Conservation (phyloP, 2,329 filamentous ascomycete genomes). For the Acephala macrosclerotiorum region DNA sequence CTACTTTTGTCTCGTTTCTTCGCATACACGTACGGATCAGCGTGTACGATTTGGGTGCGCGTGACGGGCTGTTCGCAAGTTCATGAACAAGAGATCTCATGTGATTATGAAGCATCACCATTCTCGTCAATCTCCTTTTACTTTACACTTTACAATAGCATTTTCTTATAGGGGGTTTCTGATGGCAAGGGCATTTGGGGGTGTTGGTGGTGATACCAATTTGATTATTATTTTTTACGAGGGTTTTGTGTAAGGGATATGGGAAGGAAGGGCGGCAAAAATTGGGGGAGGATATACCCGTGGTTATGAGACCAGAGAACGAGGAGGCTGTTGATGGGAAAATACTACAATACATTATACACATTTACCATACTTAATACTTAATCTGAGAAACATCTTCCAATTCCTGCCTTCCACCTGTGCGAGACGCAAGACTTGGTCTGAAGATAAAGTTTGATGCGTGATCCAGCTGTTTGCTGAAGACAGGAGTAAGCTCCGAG, state of each 20-base stretch:
- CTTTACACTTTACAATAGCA: not conserved
- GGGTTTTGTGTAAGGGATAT: too few relatives aligned
- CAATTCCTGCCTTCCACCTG: not conserved
- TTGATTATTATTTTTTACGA: slow-evolving; percentile 3
- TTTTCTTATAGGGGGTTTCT: slow-evolving; percentile 6
- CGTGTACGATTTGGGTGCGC: slow-evolving; percentile 6
- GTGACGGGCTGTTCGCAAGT: not conserved
- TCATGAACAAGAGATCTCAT: not conserved
- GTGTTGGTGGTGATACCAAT: slow-evolving; percentile 14
- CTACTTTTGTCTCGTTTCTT: not conserved
- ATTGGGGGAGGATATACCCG: slow-evolving; percentile 7
- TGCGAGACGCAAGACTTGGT: not conserved
- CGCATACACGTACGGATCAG: not conserved
- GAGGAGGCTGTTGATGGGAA: not conserved
- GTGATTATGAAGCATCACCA: not conserved
- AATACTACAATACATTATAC: not conserved
- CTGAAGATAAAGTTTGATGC: too few relatives aligned
- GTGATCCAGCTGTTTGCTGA: too few relatives aligned
- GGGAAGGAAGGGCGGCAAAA: too few relatives aligned
- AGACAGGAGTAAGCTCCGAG: too few relatives aligned
- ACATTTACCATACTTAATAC: slow-evolving; percentile 10
- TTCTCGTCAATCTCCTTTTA: not conserved
- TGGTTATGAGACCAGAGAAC: not conserved
- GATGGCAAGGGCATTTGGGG: not conserved
- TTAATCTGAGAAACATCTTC: not conserved